Conservation (phyloP, 164 flowering plant species). For the Vitis amurensis region DNA sequence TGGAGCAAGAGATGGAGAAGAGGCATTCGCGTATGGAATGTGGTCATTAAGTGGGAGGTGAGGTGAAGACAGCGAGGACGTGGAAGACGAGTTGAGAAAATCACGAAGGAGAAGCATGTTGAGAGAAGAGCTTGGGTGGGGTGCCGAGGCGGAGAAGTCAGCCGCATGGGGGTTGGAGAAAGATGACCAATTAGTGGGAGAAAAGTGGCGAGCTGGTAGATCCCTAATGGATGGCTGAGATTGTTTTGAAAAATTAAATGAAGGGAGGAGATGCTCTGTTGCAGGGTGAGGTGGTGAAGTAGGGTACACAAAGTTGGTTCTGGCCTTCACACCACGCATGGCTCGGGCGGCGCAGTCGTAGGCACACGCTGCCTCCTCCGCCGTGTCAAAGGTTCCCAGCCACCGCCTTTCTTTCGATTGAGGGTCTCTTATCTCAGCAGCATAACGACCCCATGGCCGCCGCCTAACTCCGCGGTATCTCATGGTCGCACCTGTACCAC, state of each 20-base stretch:
- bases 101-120: conserved; percentile 46
- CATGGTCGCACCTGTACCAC: conserved; percentile 19
- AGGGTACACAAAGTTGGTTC: conserved; percentile 80
- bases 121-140: conserved; percentile 14
- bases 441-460: conserved; percentile 95
- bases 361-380: conserved; percentile 94
- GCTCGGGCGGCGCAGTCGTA: conserved; percentile 89
- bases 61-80: conserved; percentile 2
- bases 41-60: conserved; percentile 6
- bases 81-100: conserved; percentile 22
- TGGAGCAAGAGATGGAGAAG: conserved; percentile 2
- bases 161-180: background rate
- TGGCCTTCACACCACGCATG: conserved; percentile 84
- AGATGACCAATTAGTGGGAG: conserved; percentile 15
- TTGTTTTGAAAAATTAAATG: conserved; percentile 16
- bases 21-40: conserved; percentile 3
- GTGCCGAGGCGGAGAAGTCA: conserved; percentile 7
- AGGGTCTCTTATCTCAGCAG: conserved; percentile 92
- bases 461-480: conserved; percentile 89
- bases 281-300: conserved; percentile 12
- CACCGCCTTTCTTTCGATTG: conserved; percentile 83
- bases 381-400: conserved; percentile 96
- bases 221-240: conserved; percentile 18
- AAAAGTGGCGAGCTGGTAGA: background rate
- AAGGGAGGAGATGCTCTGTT: conserved; percentile 11